Percentiles rank a stretch among this genome's conserved stretches.
Conservation (phyloP, 495 filamentous ascomycete genomes). For the Aspergillus avenaceus region DNA sequence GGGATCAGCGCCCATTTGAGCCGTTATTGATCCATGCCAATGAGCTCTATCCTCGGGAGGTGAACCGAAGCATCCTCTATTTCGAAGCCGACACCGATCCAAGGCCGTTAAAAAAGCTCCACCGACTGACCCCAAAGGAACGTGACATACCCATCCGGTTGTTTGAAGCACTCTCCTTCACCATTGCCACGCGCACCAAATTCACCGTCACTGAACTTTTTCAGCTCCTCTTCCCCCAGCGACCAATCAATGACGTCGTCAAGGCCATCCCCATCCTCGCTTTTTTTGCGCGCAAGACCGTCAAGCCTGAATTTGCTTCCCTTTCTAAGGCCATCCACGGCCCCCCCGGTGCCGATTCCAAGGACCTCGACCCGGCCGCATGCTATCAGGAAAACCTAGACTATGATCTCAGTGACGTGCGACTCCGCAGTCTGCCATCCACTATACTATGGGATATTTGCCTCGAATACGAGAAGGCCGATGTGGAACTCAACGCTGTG, state of each 20-base stretch:
- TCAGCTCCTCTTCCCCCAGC: conserved; percentile 20
- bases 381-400: conserved; percentile 33
- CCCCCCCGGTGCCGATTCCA: background rate
- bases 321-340: conserved; percentile 14
- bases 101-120: conserved; percentile 11
- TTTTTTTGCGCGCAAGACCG: conserved; percentile 22
- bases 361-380: conserved; percentile 12
- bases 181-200: conserved; percentile 15
- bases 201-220: conserved; percentile 25
- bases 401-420: conserved; percentile 32
- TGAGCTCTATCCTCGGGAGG: conserved; percentile 53
- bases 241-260: conserved; percentile 27
- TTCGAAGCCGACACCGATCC: conserved; percentile 33
- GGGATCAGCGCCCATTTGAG: conserved; percentile 62
- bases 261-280: conserved; percentile 29
- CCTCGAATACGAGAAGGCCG: conserved; percentile 24
- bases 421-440: conserved; percentile 18
- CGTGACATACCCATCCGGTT: conserved; percentile 11
- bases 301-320: conserved; percentile 26
- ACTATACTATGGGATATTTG: conserved; percentile 29
- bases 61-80: conserved; percentile 26
- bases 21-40: conserved; percentile 43
- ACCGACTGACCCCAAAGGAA: conserved; percentile 5
- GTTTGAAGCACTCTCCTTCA: conserved; percentile 22
- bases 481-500: conserved; percentile 9